Evolutionary conservation across 73 alveolate species (phyloP).

Genomic region (Paramecium sonneborni): DNA sequence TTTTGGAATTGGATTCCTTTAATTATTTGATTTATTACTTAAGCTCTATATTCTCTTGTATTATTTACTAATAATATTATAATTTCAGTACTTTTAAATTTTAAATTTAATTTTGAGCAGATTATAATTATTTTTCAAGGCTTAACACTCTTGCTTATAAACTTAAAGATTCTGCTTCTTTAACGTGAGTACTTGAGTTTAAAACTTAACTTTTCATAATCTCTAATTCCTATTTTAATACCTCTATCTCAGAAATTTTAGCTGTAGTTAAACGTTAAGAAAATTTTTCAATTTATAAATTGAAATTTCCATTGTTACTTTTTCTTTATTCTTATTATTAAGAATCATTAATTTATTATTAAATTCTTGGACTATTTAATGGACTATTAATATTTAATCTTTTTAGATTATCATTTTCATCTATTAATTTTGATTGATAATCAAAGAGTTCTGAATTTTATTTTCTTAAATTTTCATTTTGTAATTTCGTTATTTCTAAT

Average conservation of each 20-base stretch:
- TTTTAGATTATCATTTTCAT: not conserved
- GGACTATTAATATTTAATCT: not conserved
- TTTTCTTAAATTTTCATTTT: slow-evolving; percentile 17
- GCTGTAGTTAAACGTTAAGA: not conserved
- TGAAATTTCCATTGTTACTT: not conserved
- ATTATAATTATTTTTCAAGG: not conserved
- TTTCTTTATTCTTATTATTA: not conserved
- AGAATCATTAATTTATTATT: not conserved
- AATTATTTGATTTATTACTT: not conserved
- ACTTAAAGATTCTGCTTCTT: not conserved
- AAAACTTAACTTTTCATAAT: not conserved
- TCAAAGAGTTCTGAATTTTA: not conserved
- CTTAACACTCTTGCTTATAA: not conserved
- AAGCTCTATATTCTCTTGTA: not conserved
- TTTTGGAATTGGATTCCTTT: not conserved
- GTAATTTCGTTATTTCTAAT: not conserved
- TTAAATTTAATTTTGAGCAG: not conserved
- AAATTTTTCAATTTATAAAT: not conserved
- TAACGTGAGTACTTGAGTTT: not conserved
- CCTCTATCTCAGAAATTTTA: not conserved
- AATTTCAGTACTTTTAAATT: not conserved
- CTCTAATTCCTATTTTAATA: not conserved
- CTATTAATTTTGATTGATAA: not conserved
- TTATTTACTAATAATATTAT: not conserved
- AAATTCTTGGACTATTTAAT: not conserved